These are phyloP conservation scores for Vitis riparia DNA, from an alignment of 164 flowering plant genomes.

Conservation along the genomic window DNA sequence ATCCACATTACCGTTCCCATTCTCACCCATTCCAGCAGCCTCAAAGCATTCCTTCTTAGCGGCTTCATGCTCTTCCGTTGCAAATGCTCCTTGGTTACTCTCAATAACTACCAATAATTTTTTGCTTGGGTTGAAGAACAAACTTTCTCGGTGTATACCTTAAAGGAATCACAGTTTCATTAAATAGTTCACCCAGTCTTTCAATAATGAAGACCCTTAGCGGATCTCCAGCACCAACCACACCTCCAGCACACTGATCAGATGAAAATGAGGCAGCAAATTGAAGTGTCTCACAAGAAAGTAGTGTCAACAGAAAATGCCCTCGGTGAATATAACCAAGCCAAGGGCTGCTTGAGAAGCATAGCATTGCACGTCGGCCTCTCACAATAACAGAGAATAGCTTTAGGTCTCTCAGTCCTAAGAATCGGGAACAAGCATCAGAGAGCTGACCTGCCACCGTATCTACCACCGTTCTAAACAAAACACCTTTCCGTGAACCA, in stretches of 20 bases:
- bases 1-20: constrained; percentile 71
- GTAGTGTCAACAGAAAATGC: no score
- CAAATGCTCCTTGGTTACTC: constrained; percentile 95
- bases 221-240: no score
- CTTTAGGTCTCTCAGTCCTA: constrained; percentile 91
- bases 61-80: constrained; percentile 97
- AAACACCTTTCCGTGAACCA: constrained; percentile 90
- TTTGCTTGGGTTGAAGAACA: constrained; percentile 82
- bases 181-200: no score
- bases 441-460: constrained; percentile 99
- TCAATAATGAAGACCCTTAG: no score
- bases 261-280: no score
- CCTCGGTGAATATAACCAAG: constrained; percentile 89
- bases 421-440: constrained; percentile 94
- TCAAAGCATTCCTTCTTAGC: constrained; percentile 37
- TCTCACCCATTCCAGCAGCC: constrained; percentile 67
- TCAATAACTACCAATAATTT: constrained; percentile 80
- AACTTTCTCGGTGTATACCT: constrained; percentile 58
- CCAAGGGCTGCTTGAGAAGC: constrained; percentile 97
- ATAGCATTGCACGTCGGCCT: constrained; percentile 90
- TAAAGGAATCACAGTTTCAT: no score
- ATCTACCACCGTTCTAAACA: constrained; percentile 93
- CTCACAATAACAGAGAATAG: constrained; percentile 79
- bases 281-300: no score
- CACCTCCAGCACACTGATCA: no score